A percentile compares a stretch with the other conserved stretches of the same genome.
Conservation (phyloP, 1,284 basidiomycete species). For the Singerocomus inundabilis region DNA sequence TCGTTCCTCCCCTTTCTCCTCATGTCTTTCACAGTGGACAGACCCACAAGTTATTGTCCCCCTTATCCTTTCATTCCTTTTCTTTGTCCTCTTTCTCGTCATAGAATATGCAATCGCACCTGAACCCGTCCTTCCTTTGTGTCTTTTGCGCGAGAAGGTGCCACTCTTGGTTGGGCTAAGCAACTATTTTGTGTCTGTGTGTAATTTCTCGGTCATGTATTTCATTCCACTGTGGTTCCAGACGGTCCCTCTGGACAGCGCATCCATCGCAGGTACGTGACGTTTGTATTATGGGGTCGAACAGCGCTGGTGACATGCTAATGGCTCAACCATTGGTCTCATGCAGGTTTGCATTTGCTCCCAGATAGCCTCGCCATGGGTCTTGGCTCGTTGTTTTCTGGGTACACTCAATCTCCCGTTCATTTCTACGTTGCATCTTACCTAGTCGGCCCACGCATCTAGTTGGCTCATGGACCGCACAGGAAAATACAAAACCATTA, state of each 20-base stretch:
- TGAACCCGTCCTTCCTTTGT: conserved; percentile 16
- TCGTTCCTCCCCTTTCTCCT: not conserved
- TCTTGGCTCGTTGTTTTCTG: conserved; percentile 13
- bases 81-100: conserved; percentile 14
- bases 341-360: too few species aligned
- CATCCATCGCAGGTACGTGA: conserved; percentile 52
- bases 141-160: conserved; percentile 35
- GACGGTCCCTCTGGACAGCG: conserved; percentile 69
- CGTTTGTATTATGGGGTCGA: not conserved
- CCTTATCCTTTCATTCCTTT: conserved; percentile 15
- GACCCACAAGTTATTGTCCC: conserved; percentile 15
- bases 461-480: conserved; percentile 21
- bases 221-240: conserved; percentile 86
- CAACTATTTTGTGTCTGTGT: conserved; percentile 72
- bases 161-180: conserved; percentile 66
- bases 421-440: not conserved
- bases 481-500: conserved; percentile 16
- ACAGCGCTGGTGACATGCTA: too few species aligned
- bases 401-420: not conserved
- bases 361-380: conserved; percentile 18
- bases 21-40: conserved; percentile 12
- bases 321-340: too few species aligned
- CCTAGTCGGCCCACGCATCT: not conserved
- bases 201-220: conserved; percentile 73
- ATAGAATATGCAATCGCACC: conserved; percentile 14